phyloP scores from a whole-genome alignment of 1,284 basidiomycete genomes.

The Fereydounia khargensis region DNA sequence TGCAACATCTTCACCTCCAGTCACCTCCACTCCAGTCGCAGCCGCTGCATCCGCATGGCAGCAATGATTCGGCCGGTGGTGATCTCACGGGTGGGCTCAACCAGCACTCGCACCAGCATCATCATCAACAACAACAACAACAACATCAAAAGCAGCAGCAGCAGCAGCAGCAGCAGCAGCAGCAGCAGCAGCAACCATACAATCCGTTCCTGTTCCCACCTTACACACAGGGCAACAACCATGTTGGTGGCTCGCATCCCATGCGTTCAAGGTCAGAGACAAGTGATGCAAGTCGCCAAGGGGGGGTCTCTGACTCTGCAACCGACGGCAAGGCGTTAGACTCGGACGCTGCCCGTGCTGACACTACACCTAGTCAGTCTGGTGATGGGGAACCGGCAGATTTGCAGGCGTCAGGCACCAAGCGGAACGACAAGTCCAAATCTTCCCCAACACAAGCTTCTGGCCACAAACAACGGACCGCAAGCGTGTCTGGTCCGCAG shows the following conservation, averaged over 20 bases:
- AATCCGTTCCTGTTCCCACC: slow-evolving; percentile 34
- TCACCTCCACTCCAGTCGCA: slow-evolving; percentile 10
- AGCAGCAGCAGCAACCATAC: slow-evolving; percentile 19
- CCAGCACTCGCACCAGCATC: slow-evolving; percentile 31
- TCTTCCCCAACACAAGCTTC: slow-evolving; percentile 15
- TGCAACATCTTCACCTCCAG: slow-evolving; percentile 38
- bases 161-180: no score
- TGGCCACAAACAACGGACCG: no score
- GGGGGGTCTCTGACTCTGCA: no score
- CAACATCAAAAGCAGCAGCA: slow-evolving; percentile 4
- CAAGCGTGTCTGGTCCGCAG: no score
- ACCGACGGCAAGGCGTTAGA: no score
- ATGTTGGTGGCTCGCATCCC: no score
- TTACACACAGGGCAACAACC: slow-evolving; percentile 31
- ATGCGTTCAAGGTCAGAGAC: no score
- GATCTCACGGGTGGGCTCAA: no score
- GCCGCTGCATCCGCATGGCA: slow-evolving; percentile 2
- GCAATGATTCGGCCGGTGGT: no score
- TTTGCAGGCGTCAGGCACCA: no score
- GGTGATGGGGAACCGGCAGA: not conserved
- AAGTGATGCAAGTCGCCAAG: not conserved
- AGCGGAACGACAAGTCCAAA: slow-evolving; percentile 14
- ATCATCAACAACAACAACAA: slow-evolving; percentile 28
- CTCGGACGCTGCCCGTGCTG: no score
- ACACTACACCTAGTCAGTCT: not conserved